Evolutionary conservation across 2,329 filamentous ascomycete species (phyloP), one percentile per base, ranked within the genome.

Genomic region (Trichophyton mentagrophytes): DNA sequence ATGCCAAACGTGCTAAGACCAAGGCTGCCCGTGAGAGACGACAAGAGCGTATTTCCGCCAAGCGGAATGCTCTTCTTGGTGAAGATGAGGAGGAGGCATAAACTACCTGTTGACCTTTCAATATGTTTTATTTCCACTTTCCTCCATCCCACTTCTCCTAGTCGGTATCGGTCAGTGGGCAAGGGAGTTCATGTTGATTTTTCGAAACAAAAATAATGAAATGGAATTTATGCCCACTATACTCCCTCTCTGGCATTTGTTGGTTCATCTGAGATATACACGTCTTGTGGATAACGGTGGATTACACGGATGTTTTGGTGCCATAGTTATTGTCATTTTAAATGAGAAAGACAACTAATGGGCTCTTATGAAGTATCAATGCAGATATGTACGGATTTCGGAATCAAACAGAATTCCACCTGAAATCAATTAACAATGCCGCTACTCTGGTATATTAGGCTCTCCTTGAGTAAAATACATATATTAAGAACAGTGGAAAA

Each of bases 1-100:
- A 97, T 78, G 90, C 89, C 84, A 97, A 96, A 87, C 90, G 93
- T 82, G 90, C 90, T 79, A 96, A 96, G 90, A 97, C 90, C 86
- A 97, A 96, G 91, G 93, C 93, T 76, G 93, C 93, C 73, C 90
- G 93, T 82, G 93, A 97, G 88, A 88, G 93, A 84, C 93, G 93
- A 87, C 80, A 86, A 80, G 90, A 96, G 84, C 89, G 95, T 80
- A 84, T 87, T 77, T 79, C 82, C 76, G 86, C 88, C 78, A 99
- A 99, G 92, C 86, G 90, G 78, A 87, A 84, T 75, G 90, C 89
- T 75, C 78, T 95, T 78, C 76, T 87, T 73, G 89, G 82, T 76
- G 90, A 90, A 74, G 83, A 51, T 38, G 62, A 61, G 60, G 62
- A 63, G 47, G 62, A 60, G 25, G 61, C 61, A 60, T 63, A 63